Evolutionary conservation across 805 yeast genomes (phyloP), one percentile per base, ranked within the genome.

Genomic region (Osmozyma mogii): DNA sequence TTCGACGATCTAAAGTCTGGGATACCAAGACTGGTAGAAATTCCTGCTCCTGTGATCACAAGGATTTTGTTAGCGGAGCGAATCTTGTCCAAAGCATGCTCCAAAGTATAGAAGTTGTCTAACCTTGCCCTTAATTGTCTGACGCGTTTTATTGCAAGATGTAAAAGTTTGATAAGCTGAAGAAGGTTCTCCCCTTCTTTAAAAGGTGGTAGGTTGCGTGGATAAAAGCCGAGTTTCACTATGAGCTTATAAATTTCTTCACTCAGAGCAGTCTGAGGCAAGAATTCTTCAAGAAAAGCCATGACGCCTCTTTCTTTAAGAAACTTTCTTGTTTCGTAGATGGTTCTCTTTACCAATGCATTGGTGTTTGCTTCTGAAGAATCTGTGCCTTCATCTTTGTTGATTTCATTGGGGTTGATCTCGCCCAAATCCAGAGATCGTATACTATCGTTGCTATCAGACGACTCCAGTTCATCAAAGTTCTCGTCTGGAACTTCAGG

Each of bases 11-110:
- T 69, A 57, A 87, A 85, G 56, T 85, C 96, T 0, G 96, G 96
- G 31, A 85, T 87, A 6, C 96, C 96, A 31, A 85, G 57, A 1
- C 85, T 75, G 3, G 96, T 85, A 20, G 94, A 82, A 31, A 87
- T 84, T 15, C 96, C 96, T 0, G 96, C 96, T 10, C 96, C 96
- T 0, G 95, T 84, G 14, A 87, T 52, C 0, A 87, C 87, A 35
- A 88, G 46, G 8, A 87, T 67, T 23, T 73, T 78, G 25, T 39
- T 36, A 15, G 51, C 42, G 7, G 25, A 15, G n/a, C 19, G 17
- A 18, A 54, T 61, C 21, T 70, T 68, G 2, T 58, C 61, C 2
- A 72, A 53, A 2, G 80, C 73, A 36, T 77, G 74, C 8, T 76
- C 80, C 3, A 84, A 44, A 0, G 79, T 72, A 30, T 63, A 55